A percentile compares a stretch with the other conserved stretches of the same genome.
Conservation (phyloP, 208 protist species). For the Acanthamoeba triangularis region DNA sequence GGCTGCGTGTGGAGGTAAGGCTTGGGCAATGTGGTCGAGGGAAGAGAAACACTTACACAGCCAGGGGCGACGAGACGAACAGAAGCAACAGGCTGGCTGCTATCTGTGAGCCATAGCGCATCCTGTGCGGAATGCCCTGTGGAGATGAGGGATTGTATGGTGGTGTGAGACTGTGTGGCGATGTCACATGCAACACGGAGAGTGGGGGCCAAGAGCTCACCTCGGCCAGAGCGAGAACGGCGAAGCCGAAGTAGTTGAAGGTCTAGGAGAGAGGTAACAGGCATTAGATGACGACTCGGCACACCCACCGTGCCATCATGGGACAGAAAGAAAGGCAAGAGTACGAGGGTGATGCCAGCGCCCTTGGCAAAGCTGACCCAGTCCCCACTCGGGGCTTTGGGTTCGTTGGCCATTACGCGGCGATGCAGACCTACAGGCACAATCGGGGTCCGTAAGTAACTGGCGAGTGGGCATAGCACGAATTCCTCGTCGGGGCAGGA, state of each 20-base stretch:
- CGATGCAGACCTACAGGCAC: not conserved
- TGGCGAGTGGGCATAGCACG: no score
- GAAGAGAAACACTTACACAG: not conserved
- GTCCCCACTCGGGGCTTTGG: conserved; percentile 10
- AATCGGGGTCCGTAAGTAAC: not conserved
- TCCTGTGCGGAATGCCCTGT: conserved; percentile 22
- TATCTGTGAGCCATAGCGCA: conserved; percentile 28
- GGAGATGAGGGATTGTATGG: not conserved
- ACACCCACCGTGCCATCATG: not conserved
- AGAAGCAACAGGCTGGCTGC: conserved; percentile 5
- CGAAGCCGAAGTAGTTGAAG: conserved; percentile 44
- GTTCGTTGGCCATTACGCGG: conserved; percentile 6
- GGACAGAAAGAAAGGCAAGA: not conserved
- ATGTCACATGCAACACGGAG: not conserved
- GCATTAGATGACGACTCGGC: not conserved
- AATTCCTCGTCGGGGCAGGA: not conserved
- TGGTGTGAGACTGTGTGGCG: not conserved
- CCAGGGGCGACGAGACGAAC: not conserved
- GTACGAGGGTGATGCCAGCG: conserved; percentile 1
- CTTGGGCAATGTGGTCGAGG: no score
- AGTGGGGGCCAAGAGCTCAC: not conserved
- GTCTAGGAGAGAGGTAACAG: not conserved
- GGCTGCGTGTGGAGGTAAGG: not conserved
- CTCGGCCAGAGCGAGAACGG: not conserved
- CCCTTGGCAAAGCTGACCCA: conserved; percentile 37